Base-by-base conservation (phyloP, 805 yeast genomes). In the Zygoascus biomembranicola region DNA sequence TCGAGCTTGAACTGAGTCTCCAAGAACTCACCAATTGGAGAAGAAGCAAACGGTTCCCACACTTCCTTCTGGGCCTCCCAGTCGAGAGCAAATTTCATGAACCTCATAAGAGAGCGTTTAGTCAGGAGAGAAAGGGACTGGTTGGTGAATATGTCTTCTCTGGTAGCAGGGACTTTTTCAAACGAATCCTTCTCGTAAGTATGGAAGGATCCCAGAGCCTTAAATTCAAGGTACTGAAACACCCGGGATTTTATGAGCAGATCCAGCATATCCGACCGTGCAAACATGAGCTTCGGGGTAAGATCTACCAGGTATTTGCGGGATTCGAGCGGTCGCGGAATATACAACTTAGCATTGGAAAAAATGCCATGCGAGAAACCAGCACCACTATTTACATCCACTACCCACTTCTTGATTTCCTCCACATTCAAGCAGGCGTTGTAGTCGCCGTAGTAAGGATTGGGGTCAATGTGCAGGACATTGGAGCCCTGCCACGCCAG, bases 401-500 rank as follows among this genome's bases (percentile, higher is more conserved):
- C 75, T 49, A 87, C 88, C 97, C 97, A 92, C 46, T 79, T 75
- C 64, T 83, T 84, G 57, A 90, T 69, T 69, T 94, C 96, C 59
- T 89, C 96, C 48, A 90, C 79, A 19, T 95, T 86, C 50, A 94
- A 71, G 2, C 96, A 87, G 5, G 97, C 90, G 49, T 84, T 77
- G 37, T 85, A 77, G 66, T 90, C 98, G 19, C 99, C 99, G 63
- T 94, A 94, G 66, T 87, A 84, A 31, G 81, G 77, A 64, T 90
- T 85, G 44, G 82, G 74, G 67, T 94, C 99, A 32, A 94, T 81
- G 65, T 94, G 99, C 45, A 94, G 73, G 8, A 94, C 97, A 59
- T 78, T 82, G n/a, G 94, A 82, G n/a, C 99, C 99, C 62, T 89
- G 96, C 98, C 99, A 94, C 11, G 97, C 85, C 47, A 94, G 75